Percentiles rank a stretch among this genome's conserved stretches.
Conservation (phyloP, 495 filamentous ascomycete genomes). For the Tuber microsphaerosporum region DNA sequence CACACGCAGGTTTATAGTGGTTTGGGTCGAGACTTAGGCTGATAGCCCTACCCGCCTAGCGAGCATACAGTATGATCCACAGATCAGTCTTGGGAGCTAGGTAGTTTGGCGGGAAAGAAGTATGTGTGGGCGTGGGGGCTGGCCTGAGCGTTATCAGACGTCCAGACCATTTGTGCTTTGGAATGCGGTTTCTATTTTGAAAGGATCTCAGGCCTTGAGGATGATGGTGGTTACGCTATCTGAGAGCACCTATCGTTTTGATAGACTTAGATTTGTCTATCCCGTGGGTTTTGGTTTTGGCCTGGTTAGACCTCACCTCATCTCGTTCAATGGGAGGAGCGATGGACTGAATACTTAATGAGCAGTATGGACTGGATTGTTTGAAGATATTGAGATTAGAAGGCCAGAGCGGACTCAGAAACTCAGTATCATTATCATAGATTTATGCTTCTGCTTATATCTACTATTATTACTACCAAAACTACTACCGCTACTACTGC, state of each 20-base stretch:
- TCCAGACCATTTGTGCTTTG: slow-evolving; percentile 1
- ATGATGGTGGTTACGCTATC: not conserved
- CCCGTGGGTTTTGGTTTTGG: not conserved
- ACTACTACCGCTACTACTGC: not conserved
- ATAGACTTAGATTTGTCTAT: not conserved
- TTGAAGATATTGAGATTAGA: not conserved
- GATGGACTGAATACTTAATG: not conserved
- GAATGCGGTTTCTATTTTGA: not conserved
- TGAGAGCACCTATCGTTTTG: not conserved
- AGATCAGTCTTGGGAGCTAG: not conserved
- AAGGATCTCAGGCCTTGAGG: not conserved
- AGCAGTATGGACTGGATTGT: not conserved
- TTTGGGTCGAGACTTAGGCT: not conserved
- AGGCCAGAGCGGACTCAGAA: not conserved
- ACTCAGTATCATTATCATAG: not conserved
- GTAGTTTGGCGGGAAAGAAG: not conserved
- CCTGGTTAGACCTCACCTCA: not conserved
- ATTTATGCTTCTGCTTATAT: not conserved
- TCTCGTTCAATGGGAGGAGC: not conserved
- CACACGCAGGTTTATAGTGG: not conserved
- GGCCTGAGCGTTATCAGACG: not conserved
- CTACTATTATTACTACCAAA: not conserved
- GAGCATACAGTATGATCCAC: not conserved
- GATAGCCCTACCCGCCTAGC: not conserved
- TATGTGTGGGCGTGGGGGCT: not conserved